Evolutionary conservation across 768 basidiomycete genomes (phyloP).

Genomic region (Piloderma croceum): DNA sequence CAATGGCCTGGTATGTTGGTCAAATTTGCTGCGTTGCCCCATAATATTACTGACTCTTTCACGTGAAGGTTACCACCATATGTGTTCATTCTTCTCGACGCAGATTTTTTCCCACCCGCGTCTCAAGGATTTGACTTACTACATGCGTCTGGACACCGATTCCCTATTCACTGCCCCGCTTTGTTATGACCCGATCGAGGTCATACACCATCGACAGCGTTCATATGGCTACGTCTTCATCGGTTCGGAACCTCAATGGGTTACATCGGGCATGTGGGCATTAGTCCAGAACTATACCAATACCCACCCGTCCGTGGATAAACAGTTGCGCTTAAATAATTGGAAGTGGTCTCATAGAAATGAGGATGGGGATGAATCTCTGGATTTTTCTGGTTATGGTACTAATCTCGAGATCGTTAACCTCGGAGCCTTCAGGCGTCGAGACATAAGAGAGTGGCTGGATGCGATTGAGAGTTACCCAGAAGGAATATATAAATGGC

Average conservation of each 20-base stretch:
- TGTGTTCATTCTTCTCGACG: slow-evolving; percentile 18
- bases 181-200: slow-evolving; percentile 17
- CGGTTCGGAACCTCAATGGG: slow-evolving; percentile 7
- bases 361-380: slow-evolving; percentile 2
- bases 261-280: slow-evolving; percentile 10
- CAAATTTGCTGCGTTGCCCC: too few relatives aligned
- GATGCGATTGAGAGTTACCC: slow-evolving; percentile 13
- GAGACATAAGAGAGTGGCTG: slow-evolving; percentile 10
- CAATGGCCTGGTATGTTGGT: too few relatives aligned
- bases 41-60: too few relatives aligned
- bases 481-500: slow-evolving; percentile 13
- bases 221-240: slow-evolving; percentile 11
- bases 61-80: slow-evolving; percentile 20
- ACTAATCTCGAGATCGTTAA: slow-evolving; percentile 16
- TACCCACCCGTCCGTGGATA: slow-evolving; percentile 8
- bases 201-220: slow-evolving; percentile 10
- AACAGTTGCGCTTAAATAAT: slow-evolving; percentile 5
- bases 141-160: slow-evolving; percentile 17
- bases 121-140: slow-evolving; percentile 13
- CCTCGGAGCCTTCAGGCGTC: slow-evolving; percentile 8
- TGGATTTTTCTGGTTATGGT: slow-evolving; percentile 7
- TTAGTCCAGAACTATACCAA: slow-evolving; percentile 13
- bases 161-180: slow-evolving; percentile 7
- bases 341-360: slow-evolving; percentile 5
- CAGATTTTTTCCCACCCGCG: slow-evolving; percentile 16